phyloP scores from a whole-genome alignment of 1,284 basidiomycete species.

The Phlebopus sp. region DNA sequence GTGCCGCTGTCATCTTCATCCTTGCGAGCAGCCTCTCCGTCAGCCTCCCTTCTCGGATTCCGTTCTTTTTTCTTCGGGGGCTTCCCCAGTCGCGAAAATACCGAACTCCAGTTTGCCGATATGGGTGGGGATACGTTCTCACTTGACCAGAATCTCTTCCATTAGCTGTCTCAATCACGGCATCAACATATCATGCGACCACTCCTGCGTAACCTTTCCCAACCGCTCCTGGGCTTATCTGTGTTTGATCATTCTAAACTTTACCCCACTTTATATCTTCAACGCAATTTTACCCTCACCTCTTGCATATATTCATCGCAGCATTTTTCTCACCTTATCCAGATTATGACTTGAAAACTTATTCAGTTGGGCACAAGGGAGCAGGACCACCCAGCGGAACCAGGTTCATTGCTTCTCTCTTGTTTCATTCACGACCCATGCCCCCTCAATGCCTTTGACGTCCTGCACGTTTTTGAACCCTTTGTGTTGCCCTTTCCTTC shows the following conservation, averaged over 20 bases:
- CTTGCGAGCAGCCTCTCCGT: constrained; percentile 20
- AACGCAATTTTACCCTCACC: constrained; percentile 27
- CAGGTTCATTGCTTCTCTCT: constrained; percentile 12
- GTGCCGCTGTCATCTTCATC: constrained; percentile 19
- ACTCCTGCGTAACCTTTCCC: constrained; percentile 6
- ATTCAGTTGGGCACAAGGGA: constrained; percentile 10
- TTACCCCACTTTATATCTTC: constrained; percentile 17
- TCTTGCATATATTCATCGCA: constrained; percentile 36
- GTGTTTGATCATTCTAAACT: constrained; percentile 13
- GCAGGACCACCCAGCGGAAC: constrained; percentile 12
- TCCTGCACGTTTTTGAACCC: constrained; percentile 24
- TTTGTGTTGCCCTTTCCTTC: constrained; percentile 18
- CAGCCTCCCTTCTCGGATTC: constrained; percentile 22
- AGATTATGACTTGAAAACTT: constrained; percentile 16
- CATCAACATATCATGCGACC: constrained; percentile 3
- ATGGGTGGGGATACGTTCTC: constrained; percentile 48
- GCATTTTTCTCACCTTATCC: constrained; percentile 20
- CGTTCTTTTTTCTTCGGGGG: constrained; percentile 37
- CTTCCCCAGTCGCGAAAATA: constrained; percentile 12
- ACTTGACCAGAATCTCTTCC: constrained; percentile 43
- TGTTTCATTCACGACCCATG: constrained; percentile 27
- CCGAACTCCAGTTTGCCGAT: constrained; percentile 42
- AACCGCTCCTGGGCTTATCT: not conserved
- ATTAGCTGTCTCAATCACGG: constrained; percentile 28
- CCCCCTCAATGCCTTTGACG: constrained; percentile 26